Conservation (phyloP, 139 green algal species). For the Chlamydomonas sp. region DNA sequence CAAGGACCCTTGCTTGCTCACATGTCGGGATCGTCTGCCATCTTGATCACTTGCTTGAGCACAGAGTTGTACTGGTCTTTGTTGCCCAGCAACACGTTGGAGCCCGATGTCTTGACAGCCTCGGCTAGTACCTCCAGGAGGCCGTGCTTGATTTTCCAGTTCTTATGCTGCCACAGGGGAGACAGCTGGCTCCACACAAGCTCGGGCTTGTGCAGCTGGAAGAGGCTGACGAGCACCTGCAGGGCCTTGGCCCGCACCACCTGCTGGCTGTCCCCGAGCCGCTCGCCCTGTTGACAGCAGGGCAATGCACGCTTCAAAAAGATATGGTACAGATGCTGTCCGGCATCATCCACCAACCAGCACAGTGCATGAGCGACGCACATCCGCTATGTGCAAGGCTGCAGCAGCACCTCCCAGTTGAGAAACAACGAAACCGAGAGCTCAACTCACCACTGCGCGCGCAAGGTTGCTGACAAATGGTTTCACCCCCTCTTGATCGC, state of each 20-base stretch:
- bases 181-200: constrained; percentile 49
- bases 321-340: background rate
- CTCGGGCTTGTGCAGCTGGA: constrained; percentile 27
- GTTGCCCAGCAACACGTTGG: constrained; percentile 1
- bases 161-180: constrained; percentile 55
- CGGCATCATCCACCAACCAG: no score
- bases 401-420: no score
- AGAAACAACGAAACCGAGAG: background rate
- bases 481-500: constrained; percentile 7
- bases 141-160: constrained; percentile 64
- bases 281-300: constrained; percentile 46
- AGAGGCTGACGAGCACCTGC: constrained; percentile 54
- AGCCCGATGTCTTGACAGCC: constrained; percentile 17
- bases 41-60: constrained; percentile 48
- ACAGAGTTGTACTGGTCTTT: constrained; percentile 42
- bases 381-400: no score
- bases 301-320: background rate
- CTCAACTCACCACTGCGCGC: constrained; percentile 50
- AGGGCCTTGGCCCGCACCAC: constrained; percentile 58
- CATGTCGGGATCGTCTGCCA: constrained; percentile 60
- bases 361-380: no score
- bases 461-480: constrained; percentile 37
- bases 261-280: constrained; percentile 58
- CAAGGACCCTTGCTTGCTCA: constrained; percentile 10
- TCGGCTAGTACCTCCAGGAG: constrained; percentile 65